These are phyloP conservation scores for Aspergillus sp. DNA, from an alignment of 2,329 filamentous ascomycete species.

Conservation along the genomic window DNA sequence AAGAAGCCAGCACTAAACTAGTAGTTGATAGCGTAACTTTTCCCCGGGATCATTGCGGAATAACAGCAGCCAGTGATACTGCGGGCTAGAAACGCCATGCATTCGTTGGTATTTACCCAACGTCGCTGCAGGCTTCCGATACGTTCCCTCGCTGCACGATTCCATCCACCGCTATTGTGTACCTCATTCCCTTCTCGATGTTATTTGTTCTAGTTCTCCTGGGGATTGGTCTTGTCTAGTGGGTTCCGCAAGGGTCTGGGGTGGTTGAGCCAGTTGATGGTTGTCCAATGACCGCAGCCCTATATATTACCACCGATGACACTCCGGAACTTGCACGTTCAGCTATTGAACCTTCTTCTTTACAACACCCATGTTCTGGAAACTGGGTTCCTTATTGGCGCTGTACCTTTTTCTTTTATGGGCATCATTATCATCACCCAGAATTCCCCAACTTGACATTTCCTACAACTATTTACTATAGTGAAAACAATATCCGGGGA, in stretches of 20 bases:
- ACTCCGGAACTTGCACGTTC: neutral
- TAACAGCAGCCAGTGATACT: neutral
- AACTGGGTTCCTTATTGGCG: neutral
- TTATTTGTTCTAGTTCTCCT: neutral
- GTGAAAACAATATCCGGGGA: too few species aligned
- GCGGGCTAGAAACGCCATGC: neutral
- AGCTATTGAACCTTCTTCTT: neutral
- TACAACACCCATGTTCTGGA: neutral
- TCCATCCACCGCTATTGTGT: neutral
- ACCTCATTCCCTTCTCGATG: neutral
- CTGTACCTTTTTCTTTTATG: neutral
- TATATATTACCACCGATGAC: conserved; percentile 9
- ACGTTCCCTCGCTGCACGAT: neutral
- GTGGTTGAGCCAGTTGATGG: conserved; percentile 2
- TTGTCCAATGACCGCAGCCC: conserved; percentile 15
- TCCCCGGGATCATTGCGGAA: neutral
- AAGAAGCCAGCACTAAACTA: neutral
- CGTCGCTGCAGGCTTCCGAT: neutral
- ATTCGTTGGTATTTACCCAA: neutral
- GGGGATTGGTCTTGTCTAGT: neutral
- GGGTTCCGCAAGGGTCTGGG: neutral
- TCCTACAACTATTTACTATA: neutral
- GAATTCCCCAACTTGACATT: neutral
- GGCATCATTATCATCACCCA: neutral
- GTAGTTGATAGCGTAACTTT: neutral